Evolutionary conservation across 2,329 filamentous ascomycete genomes (phyloP).

Genomic region (Macrophomina pseudophaseolina): DNA sequence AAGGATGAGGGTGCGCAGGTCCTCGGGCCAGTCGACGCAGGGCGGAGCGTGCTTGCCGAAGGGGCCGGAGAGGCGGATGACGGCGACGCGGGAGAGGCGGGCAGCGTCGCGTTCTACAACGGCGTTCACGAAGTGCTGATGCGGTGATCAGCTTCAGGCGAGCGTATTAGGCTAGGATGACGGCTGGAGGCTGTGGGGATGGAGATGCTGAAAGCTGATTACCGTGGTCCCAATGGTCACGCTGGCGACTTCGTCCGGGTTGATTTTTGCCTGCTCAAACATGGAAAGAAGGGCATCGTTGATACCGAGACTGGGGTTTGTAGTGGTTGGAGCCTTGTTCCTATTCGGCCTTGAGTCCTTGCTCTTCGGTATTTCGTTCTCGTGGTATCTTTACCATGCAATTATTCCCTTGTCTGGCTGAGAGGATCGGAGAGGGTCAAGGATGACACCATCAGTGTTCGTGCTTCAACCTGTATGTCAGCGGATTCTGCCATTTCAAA

Average conservation of each 20-base stretch:
- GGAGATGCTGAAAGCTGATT: background rate
- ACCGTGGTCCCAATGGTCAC: slow-evolving; percentile 48
- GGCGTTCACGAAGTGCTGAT: slow-evolving; percentile 61
- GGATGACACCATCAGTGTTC: slow-evolving; percentile 44
- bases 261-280: slow-evolving; percentile 38
- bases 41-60: slow-evolving; percentile 59
- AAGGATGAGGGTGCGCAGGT: slow-evolving; percentile 52
- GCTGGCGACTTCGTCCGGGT: slow-evolving; percentile 22
- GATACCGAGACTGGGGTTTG: slow-evolving; percentile 51
- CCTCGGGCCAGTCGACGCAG: slow-evolving; percentile 59
- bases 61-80: slow-evolving; percentile 60
- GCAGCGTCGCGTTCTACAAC: slow-evolving; percentile 48
- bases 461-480: slow-evolving; percentile 30
- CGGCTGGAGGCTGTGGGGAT: background rate
- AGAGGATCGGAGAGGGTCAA: slow-evolving; percentile 35
- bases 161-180: background rate
- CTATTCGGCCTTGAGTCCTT: background rate
- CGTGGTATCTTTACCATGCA: slow-evolving; percentile 16
- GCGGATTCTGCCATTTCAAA: background rate
- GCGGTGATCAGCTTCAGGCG: background rate
- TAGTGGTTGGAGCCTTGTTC: slow-evolving; percentile 45
- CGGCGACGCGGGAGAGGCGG: slow-evolving; percentile 49
- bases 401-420: slow-evolving; percentile 34
- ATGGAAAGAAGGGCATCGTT: slow-evolving; percentile 44
- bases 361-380: background rate